Base-by-base conservation (phyloP, 805 yeast species). In the Hanseniaspora lachancei region DNA sequence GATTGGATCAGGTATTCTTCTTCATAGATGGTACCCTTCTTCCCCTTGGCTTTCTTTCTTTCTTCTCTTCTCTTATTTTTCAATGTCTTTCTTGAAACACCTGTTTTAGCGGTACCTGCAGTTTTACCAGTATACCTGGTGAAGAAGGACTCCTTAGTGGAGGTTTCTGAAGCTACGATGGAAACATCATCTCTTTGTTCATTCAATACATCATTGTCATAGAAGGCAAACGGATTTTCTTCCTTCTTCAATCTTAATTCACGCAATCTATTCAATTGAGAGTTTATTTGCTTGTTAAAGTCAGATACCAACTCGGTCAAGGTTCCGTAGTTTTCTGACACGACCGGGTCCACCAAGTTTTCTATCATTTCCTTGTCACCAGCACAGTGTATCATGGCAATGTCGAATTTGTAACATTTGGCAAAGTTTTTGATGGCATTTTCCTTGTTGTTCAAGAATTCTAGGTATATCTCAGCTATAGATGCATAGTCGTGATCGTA, bases 111-210 rank as follows among this genome's bases (percentile, higher is more conserved):
- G 2, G 98, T 93, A 24, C 96, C 96, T 0, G 84, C 76, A 1
- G 97, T 89, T 69, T 91, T 89, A 60, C 97, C 98, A 0, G 98
- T 93, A 68, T 93, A 93, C 66, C 95, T 78, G 0, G 99, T 93
- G 72, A 88, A 86, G 68, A 89, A 87, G 0, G 97, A 89, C 40
- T 91, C 95, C 32, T 86, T 84, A 0, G 95, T 86, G 0, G 97
- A 87, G 0, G 95, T 82, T 67, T 89, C 97, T 0, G 96, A 85
- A 0, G 95, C 93, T 0, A 97, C 97, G 60, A 93, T 77, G 0
- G 97, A 89, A 10, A 93, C 93, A 66, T 89, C 86, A 68, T 93
- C 99, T 1, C 96, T 89, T 15, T 86, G 79, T 63, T 87, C 95
- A 9, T 59, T 58, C 21, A 51, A 36, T 21, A 77, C 78, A 47